phyloP scores from a whole-genome alignment of 495 filamentous ascomycete species.

The Aspergillus nidulans region DNA sequence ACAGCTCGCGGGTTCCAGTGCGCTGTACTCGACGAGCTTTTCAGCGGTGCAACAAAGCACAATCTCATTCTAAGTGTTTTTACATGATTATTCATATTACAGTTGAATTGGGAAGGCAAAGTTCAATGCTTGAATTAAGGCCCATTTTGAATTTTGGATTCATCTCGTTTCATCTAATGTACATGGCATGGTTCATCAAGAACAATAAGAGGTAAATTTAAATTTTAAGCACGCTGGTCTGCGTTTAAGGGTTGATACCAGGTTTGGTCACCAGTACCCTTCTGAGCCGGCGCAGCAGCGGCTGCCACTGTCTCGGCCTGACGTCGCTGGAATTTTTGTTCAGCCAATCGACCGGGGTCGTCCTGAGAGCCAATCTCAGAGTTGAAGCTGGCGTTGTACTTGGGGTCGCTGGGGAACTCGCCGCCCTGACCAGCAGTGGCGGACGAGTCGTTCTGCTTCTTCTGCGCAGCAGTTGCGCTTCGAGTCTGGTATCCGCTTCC shows the following conservation, averaged over 20 bases:
- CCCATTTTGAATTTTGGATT: slow-evolving; percentile 10
- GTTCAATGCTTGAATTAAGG: background rate
- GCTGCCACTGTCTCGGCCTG: slow-evolving; percentile 36
- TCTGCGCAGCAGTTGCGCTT: slow-evolving; percentile 26
- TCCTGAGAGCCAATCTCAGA: slow-evolving; percentile 55
- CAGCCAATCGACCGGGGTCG: slow-evolving; percentile 57
- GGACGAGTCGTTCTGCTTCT: slow-evolving; percentile 1
- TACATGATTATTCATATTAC: background rate
- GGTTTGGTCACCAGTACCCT: slow-evolving; percentile 33
- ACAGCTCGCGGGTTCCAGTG: too few species aligned
- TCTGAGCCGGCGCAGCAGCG: slow-evolving; percentile 32
- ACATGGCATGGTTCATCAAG: slow-evolving; percentile 12
- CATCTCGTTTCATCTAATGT: slow-evolving; percentile 16
- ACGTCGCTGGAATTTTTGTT: slow-evolving; percentile 41
- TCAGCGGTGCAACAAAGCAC: too few species aligned
- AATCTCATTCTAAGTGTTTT: background rate
- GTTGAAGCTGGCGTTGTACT: slow-evolving; percentile 56
- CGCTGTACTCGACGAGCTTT: too few species aligned
- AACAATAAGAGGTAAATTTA: background rate
- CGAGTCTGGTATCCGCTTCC: slow-evolving; percentile 27
- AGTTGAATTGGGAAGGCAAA: background rate
- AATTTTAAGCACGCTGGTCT: slow-evolving; percentile 40
- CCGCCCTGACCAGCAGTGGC: slow-evolving; percentile 36
- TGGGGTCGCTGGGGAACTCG: slow-evolving; percentile 42
- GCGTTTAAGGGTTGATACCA: slow-evolving; percentile 39